A percentile compares a stretch with the other conserved stretches of the same genome.
Conservation (phyloP, 1,139 yeast genomes). For the Pichia sp. region DNA sequence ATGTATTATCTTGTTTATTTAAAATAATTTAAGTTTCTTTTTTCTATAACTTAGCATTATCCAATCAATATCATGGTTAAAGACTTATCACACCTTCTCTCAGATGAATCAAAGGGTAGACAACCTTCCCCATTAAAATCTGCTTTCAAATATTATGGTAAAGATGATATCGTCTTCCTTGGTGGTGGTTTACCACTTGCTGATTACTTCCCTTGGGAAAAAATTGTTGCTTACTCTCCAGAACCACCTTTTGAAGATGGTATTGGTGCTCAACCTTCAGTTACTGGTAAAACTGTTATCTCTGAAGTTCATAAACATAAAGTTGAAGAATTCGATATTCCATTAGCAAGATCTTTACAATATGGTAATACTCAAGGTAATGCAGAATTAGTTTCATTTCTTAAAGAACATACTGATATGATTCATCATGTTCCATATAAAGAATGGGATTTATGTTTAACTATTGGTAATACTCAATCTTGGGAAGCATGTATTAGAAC, state of each 20-base stretch:
- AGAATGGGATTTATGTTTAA: slow-evolving; percentile 56
- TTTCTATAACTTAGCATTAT: too few species aligned
- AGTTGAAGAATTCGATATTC: slow-evolving; percentile 51
- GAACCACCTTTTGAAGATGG: slow-evolving; percentile 73
- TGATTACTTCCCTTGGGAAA: slow-evolving; percentile 88
- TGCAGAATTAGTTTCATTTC: slow-evolving; percentile 56
- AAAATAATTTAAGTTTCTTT: too few species aligned
- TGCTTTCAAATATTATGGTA: slow-evolving; percentile 69
- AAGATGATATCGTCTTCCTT: slow-evolving; percentile 76
- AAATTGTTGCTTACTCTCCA: slow-evolving; percentile 62
- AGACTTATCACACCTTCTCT: slow-evolving; percentile 70
- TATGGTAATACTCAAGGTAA: slow-evolving; percentile 85
- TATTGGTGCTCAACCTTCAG: slow-evolving; percentile 59
- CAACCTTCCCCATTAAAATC: slow-evolving; percentile 74
- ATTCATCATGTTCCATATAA: slow-evolving; percentile 57
- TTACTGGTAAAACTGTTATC: slow-evolving; percentile 39
- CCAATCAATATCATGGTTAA: too few species aligned
- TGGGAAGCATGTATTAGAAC: slow-evolving; percentile 86
- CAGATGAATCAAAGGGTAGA: slow-evolving; percentile 75
- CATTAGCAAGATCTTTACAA: slow-evolving; percentile 80
- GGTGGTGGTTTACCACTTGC: slow-evolving; percentile 96
- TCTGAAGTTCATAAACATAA: slow-evolving; percentile 38
- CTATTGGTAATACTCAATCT: slow-evolving; percentile 82
- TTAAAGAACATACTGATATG: slow-evolving; percentile 69
- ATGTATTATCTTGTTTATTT: too few species aligned